Conservation (phyloP, 495 filamentous ascomycete species). For the Chlorociboria aeruginascens region DNA sequence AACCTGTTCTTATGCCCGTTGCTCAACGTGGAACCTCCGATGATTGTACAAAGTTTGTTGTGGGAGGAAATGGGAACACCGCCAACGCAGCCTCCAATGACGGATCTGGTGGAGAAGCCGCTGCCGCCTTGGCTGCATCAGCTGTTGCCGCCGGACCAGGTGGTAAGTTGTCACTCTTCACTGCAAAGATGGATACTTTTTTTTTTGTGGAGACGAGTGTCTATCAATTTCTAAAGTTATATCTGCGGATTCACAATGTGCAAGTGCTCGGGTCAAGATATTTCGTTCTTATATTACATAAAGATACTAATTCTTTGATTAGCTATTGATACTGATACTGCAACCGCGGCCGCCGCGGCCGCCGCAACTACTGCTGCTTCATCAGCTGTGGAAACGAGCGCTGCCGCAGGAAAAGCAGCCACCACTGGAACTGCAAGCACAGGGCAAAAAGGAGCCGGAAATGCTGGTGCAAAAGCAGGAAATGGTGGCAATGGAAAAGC, state of each 20-base stretch:
- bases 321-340: not conserved
- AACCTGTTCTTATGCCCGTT: constrained; percentile 67
- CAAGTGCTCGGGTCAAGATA: too few relatives aligned
- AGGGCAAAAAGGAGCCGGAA: not conserved
- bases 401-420: not conserved
- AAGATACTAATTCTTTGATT: too few relatives aligned
- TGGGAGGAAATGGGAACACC: constrained; percentile 12
- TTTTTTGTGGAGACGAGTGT: too few relatives aligned
- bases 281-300: too few relatives aligned
- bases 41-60: constrained; percentile 54
- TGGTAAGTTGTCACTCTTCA: not conserved
- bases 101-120: constrained; percentile 11
- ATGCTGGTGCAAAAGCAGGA: too few relatives aligned
- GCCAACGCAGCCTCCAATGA: constrained; percentile 17
- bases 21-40: constrained; percentile 64
- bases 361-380: not conserved
- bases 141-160: constrained; percentile 12
- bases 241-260: too few relatives aligned
- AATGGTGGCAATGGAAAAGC: not conserved
- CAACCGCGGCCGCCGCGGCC: not conserved
- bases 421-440: too few relatives aligned
- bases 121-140: constrained; percentile 9
- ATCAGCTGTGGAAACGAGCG: too few relatives aligned
- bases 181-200: too few relatives aligned
- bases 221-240: too few relatives aligned